phyloP scores from a whole-genome alignment of 176 grass and related monocot species.

The Oropetium thomaeum region DNA sequence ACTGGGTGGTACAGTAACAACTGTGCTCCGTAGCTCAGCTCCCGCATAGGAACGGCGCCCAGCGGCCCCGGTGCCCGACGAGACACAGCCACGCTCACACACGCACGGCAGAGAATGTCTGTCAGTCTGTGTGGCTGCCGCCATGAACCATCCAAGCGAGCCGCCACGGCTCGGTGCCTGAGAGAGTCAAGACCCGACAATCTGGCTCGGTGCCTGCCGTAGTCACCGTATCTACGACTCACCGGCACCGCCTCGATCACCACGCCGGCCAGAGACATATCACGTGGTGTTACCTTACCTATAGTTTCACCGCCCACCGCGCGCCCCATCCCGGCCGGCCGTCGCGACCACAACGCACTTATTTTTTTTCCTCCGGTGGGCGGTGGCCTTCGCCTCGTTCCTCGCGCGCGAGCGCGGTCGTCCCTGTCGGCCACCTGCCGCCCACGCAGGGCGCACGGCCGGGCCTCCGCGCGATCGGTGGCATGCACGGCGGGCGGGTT shows the following conservation, averaged over 20 bases:
- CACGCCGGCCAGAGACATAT: background rate
- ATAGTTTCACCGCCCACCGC: background rate
- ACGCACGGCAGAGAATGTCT: background rate
- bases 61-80: background rate
- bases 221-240: background rate
- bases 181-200: too few relatives aligned
- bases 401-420: constrained; percentile 3
- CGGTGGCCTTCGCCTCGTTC: constrained; percentile 21
- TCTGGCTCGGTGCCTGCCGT: too few relatives aligned
- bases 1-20: too few relatives aligned
- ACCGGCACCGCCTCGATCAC: background rate
- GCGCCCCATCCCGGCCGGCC: background rate
- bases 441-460: constrained; percentile 36
- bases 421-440: constrained; percentile 49
- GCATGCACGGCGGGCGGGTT: constrained; percentile 22
- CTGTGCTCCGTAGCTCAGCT: too few relatives aligned
- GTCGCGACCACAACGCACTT: background rate
- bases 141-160: too few relatives aligned
- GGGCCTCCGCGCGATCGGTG: constrained; percentile 22
- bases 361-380: background rate
- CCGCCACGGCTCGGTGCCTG: too few relatives aligned
- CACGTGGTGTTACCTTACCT: background rate
- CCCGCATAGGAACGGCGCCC: background rate
- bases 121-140: background rate
- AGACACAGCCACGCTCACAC: too few relatives aligned